phyloP scores from a whole-genome alignment of 2,329 filamentous ascomycete species.

The Verticillium dahliae region DNA sequence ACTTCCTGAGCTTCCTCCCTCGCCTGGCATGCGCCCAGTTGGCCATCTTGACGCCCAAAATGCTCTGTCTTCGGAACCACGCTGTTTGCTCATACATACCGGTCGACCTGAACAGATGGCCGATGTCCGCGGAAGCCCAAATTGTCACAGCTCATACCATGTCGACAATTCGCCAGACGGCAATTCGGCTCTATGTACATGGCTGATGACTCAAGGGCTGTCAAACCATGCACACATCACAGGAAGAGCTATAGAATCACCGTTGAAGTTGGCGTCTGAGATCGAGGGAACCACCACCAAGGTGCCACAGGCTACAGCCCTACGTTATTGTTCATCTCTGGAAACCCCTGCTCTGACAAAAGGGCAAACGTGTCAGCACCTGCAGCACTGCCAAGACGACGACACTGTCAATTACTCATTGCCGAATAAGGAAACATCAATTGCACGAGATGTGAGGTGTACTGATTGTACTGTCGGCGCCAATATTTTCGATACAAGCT shows the following conservation, averaged over 20 bases:
- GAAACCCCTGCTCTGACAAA: no score
- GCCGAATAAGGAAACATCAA: no score
- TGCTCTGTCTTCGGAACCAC: constrained; percentile 12
- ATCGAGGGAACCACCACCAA: no score
- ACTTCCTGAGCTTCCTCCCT: constrained; percentile 7
- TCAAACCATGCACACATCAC: not conserved
- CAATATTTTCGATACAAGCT: constrained; percentile 7
- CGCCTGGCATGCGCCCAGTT: constrained; percentile 5
- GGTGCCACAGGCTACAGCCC: no score
- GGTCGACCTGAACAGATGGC: not conserved
- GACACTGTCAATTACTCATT: no score
- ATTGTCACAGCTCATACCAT: not conserved
- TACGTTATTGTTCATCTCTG: no score
- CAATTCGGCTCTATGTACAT: constrained; percentile 3
- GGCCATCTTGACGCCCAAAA: constrained; percentile 3
- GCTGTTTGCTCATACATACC: constrained; percentile 11
- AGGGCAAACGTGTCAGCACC: no score
- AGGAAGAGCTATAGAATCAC: not conserved
- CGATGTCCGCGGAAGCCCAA: not conserved
- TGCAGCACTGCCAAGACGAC: no score
- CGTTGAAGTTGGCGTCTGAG: not conserved
- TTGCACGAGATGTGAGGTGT: no score
- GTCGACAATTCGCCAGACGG: constrained; percentile 4
- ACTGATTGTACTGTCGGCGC: not conserved
- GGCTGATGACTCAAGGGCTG: constrained; percentile 8